Base-by-base conservation (phyloP, 2,329 filamentous ascomycete genomes). In the Arthroderma sp. region DNA sequence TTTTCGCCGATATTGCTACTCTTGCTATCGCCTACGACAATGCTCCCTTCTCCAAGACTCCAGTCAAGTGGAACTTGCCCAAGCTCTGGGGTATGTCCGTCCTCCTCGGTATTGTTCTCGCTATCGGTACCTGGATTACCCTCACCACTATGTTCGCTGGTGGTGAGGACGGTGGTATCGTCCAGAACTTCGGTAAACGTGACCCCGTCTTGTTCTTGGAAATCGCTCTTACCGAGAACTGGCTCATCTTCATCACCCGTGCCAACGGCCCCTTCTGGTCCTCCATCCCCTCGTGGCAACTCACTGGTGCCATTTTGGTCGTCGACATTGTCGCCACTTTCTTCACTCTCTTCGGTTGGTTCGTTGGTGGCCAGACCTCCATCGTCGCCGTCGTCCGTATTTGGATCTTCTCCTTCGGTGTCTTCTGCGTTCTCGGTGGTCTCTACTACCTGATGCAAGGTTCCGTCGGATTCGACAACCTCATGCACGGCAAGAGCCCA, bases 191-290 rank as follows among this genome's bases (percentile, higher is more conserved):
- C 56, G 86, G 86, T 75, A 76, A 81, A 61, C 70, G 84, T 45
- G 85, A 94, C 55, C 78, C 80, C 55, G 80, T 94, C 47, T 68
- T 94, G 58, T 94, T 94, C 77, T 80, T 94, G 33, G 78, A 94
- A 69, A 85, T 94, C 64, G 85, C 84, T 8, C 77, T 94, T 44
- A 88, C 86, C 49, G 85, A 94, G 74, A 94, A 93, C 71, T 94
- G 87, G 86, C 76, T 94, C 43, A 94, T 94, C 67, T 93, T 94
- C 73, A 89, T 94, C 69, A 94, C 86, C 52, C 85, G 87, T 74
- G 83, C 85, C 68, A 88, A 88, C 67, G 85, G 86, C 58, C 85
- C 85, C 44, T 89, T 93, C 75, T 93, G 85, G 85, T 87, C 83
- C 3, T 88, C 83, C 27, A 77, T 86, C 47, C 86, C 87, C 48